phyloP scores from a whole-genome alignment of 2,329 filamentous ascomycete species.

The Penicillium italicum region DNA sequence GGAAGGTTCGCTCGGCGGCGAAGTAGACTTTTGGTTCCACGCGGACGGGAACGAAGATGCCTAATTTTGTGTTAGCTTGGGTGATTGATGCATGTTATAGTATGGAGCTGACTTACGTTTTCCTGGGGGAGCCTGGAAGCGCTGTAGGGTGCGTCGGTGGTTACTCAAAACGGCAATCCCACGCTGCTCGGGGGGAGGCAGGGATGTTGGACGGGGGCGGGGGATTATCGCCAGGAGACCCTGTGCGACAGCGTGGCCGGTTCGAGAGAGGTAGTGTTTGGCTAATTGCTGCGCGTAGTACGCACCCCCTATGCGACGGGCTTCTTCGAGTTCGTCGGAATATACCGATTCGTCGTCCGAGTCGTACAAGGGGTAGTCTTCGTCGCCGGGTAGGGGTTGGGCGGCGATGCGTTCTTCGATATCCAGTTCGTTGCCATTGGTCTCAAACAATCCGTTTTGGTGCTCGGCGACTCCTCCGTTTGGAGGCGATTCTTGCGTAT shows the following conservation, averaged over 20 bases:
- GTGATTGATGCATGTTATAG: not conserved
- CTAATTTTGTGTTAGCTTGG: conserved; percentile 53
- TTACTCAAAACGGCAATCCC: conserved; percentile 42
- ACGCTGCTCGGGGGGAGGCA: conserved; percentile 37
- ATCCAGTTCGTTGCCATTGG: conserved; percentile 57
- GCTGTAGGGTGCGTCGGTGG: conserved; percentile 45
- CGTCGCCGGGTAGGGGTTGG: conserved; percentile 54
- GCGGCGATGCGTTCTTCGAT: conserved; percentile 77
- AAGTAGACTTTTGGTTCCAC: conserved; percentile 99
- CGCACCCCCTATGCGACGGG: conserved; percentile 70
- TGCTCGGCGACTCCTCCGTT: conserved; percentile 16
- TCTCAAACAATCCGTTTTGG: conserved; percentile 48
- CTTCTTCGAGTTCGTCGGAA: conserved; percentile 71
- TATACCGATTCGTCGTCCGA: conserved; percentile 79
- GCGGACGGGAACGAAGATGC: conserved; percentile 91
- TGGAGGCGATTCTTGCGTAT: not conserved
- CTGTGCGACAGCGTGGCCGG: conserved; percentile 44
- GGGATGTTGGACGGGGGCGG: conserved; percentile 45
- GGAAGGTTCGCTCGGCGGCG: conserved; percentile 90
- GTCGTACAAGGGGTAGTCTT: conserved; percentile 85
- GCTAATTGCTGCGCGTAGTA: conserved; percentile 65
- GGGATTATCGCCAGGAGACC: conserved; percentile 54
- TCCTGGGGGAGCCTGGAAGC: conserved; percentile 57
- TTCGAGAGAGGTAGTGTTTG: conserved; percentile 49
- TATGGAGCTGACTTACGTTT: conserved; percentile 44